Base-by-base conservation (phyloP, 2,329 filamentous ascomycete genomes). In the Knoxdaviesia capensis region DNA sequence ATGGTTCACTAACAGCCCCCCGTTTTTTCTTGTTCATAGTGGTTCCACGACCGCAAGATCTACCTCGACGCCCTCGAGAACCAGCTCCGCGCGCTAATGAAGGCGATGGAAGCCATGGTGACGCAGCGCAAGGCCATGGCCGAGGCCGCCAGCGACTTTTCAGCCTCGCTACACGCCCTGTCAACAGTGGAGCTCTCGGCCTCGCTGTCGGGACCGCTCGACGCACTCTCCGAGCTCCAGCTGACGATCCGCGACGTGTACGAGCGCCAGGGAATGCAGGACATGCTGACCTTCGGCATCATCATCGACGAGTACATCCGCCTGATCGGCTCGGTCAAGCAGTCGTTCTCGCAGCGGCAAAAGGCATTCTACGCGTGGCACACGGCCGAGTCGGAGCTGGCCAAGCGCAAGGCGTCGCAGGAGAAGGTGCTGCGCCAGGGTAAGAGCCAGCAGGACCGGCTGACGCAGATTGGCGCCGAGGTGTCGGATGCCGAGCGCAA, bases 271-370 rank as follows among this genome's bases (percentile, higher is more conserved):
- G 90, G 90, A 7, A 86, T 94, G 61, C 90, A 98, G 58, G 90
- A 98, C 55, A 80, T 96, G 32, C 69, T 98, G 41, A 98, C 90
- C 0, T 77, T 98, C 48, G 90, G 90, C 34, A 96, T 96, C 54
- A 93, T 93, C 37, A 87, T 98, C 48, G 90, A 98, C 49, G 90
- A 98, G 61, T 98, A 98, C 60, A 92, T 98, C 51, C 84, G 90
- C 5, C 63, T 98, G 37, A 96, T 98, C 51, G 85, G 86, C 32
- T 92, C 83, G 43, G 83, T 96, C 46, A 98, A 98, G 66, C 83
- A 80, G 47, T 84, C 90, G 0, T 98, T 98, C 54, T 64, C 71
- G 34, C 87, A 94, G 59, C 78, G 90, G 44, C 90, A 98, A 58
- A 94, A 94, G 59, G 83, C 87, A 1, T 98, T 90, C 55, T 84